Base-by-base conservation (phyloP, 345 rosid genomes). In the Salix caprea region DNA sequence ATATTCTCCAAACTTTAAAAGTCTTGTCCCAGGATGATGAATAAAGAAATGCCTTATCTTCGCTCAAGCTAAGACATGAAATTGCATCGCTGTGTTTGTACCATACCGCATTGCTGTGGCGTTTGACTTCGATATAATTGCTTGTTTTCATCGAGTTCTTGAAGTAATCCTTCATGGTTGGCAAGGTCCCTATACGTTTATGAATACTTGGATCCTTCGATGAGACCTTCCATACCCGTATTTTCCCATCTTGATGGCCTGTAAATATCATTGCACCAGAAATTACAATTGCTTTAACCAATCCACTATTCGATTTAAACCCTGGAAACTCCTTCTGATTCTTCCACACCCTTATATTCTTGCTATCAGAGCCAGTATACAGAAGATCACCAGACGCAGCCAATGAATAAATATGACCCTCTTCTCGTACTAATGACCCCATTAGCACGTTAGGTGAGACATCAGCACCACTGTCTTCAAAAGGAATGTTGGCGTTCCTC, bases 241-340 rank as follows among this genome's bases (percentile, higher is more conserved):
- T 89, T 80, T 91, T 93, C 34, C 99, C 99, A 58, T 95, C 99
- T 80, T 93, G 98, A 83, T 93, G 99, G 2, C 98, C 98, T 0
- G 93, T 73, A 70, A 95, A 95, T 54, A 95, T 89, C 73, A 79
- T 86, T 26, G 86, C 92, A 7, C 87, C 85, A 1, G 92, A 83
- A 32, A 95, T 82, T 21, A 93, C 86, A 6, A 95, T 90, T 1
- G 99, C 90, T 66, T 95, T 93, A 0, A 95, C 98, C 82, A 93
- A 79, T 9, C 99, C 98, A 6, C 96, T 90, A 36, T 89, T 88
- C 1, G 93, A 91, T 86, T 91, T 93, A 82, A 95, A 95, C 50
- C 90, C 94, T 0, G 93, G 83, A 76, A 88, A 93, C 16, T 90
- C 97, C 52, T 75, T 86, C 48, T 91, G 96, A 12, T 86, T 88